Percentiles rank a stretch among this genome's conserved stretches.
phyloP scores from a whole-genome alignment of 2,329 filamentous ascomycete species.

The Calonectria pteridis region DNA sequence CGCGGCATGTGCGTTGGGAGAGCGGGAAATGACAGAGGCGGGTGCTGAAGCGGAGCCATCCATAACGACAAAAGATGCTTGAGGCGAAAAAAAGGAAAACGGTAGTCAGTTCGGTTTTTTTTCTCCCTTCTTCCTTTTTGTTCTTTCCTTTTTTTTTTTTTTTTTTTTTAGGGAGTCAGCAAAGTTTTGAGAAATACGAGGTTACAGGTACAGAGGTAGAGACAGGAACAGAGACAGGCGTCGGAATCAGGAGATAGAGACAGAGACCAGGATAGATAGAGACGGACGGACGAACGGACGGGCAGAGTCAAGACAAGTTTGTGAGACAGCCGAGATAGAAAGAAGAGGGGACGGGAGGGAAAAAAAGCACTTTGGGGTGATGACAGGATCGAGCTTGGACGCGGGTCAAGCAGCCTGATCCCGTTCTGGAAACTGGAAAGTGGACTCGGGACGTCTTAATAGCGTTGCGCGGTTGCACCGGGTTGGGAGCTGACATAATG shows the following conservation, averaged over 20 bases:
- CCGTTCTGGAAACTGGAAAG: background rate
- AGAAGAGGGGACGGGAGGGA: background rate
- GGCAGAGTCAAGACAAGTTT: background rate
- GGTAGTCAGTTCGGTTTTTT: background rate
- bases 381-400: background rate
- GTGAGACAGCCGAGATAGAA: background rate
- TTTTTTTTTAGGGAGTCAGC: background rate
- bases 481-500: slow-evolving; percentile 3
- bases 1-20: too few species aligned
- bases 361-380: background rate
- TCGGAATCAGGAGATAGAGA: background rate
- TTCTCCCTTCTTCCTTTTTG: too few species aligned
- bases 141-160: background rate
- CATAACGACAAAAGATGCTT: background rate
- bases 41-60: background rate
- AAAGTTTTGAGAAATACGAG: background rate
- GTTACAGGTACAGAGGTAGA: background rate
- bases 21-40: background rate
- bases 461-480: slow-evolving; percentile 2
- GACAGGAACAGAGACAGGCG: background rate
- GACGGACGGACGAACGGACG: background rate
- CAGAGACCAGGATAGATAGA: background rate
- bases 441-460: slow-evolving; percentile 5
- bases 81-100: background rate
- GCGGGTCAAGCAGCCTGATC: background rate